Evolutionary conservation across 495 filamentous ascomycete genomes (phyloP).

Genomic region (Monascus purpureus): DNA sequence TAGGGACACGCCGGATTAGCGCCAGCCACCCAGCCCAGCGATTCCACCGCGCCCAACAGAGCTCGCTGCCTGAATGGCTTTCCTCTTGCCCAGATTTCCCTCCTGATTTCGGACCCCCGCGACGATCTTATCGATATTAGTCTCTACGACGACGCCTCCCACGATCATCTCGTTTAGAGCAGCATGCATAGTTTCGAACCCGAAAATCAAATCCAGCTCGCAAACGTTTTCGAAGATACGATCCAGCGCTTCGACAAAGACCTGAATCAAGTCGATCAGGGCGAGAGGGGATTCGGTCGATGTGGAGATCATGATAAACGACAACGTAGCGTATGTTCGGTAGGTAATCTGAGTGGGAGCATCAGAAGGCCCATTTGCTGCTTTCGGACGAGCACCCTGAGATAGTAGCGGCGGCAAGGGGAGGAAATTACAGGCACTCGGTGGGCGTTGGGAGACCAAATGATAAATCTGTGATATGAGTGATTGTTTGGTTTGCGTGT

Average conservation of each 20-base stretch:
- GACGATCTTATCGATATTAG: conserved; percentile 74
- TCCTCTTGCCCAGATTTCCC: conserved; percentile 62
- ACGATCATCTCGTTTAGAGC: conserved; percentile 89
- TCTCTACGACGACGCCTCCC: conserved; percentile 92
- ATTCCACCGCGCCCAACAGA: conserved; percentile 23
- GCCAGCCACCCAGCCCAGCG: conserved; percentile 28
- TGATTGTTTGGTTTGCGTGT: conserved; percentile 87
- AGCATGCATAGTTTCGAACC: conserved; percentile 93
- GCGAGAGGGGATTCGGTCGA: conserved; percentile 92
- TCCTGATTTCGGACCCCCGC: conserved; percentile 70
- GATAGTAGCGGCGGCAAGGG: conserved; percentile 60
- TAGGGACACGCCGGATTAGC: too few relatives aligned
- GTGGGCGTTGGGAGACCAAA: conserved; percentile 78
- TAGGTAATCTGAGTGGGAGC: conserved; percentile 93
- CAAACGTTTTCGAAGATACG: conserved; percentile 96
- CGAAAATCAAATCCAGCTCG: conserved; percentile 96
- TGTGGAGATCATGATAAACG: conserved; percentile 97
- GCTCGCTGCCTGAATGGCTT: conserved; percentile 31
- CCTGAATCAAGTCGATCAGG: conserved; percentile 90
- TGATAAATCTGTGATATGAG: conserved; percentile 96
- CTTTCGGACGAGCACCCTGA: conserved; percentile 42
- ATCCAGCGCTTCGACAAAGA: conserved; percentile 92
- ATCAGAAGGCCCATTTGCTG: conserved; percentile 55
- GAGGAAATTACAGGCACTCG: conserved; percentile 92
- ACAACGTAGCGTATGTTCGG: conserved; percentile 94